Percentiles rank a stretch among this genome's conserved stretches.
phyloP scores from a whole-genome alignment of 2,329 filamentous ascomycete species.

The Annulohypoxylon truncatum region DNA sequence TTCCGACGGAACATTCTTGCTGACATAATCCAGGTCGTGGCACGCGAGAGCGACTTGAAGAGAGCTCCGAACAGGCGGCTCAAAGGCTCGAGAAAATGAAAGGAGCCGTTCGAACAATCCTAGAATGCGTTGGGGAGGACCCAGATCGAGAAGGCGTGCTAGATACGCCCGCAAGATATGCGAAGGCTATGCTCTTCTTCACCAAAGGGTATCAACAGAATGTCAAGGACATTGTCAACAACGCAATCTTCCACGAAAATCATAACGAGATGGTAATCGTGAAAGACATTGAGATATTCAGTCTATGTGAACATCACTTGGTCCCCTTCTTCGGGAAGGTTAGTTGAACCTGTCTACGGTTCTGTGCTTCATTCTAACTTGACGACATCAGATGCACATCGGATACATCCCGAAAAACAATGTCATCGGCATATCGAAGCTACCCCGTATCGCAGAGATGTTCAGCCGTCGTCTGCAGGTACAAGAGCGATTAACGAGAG shows the following conservation, averaged over 20 bases:
- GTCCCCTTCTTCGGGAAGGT: conserved; percentile 97
- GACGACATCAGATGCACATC: conserved; percentile 84
- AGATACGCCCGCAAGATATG: conserved; percentile 84
- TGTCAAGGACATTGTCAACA: conserved; percentile 88
- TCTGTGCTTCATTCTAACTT: conserved; percentile 4
- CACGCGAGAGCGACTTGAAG: conserved; percentile 71
- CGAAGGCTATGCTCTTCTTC: conserved; percentile 94
- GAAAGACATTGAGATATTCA: conserved; percentile 96
- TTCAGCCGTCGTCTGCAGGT: conserved; percentile 94
- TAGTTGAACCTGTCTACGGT: conserved; percentile 44
- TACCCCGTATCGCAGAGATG: conserved; percentile 96
- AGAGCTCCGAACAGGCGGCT: conserved; percentile 63
- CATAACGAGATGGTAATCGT: conserved; percentile 98
- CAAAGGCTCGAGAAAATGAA: conserved; percentile 68
- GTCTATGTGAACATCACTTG: conserved; percentile 95
- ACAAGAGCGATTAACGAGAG: conserved; percentile 94
- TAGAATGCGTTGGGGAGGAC: conserved; percentile 77
- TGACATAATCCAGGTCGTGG: conserved; percentile 62
- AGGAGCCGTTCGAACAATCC: conserved; percentile 72
- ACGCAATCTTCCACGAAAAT: conserved; percentile 94
- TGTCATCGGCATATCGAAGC: conserved; percentile 92
- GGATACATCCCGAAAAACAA: conserved; percentile 94
- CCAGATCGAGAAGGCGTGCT: conserved; percentile 73
- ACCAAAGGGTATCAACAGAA: conserved; percentile 98
- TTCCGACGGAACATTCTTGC: neutral